Evolutionary conservation across 2,329 filamentous ascomycete species (phyloP).

Genomic region (Scytalidium sp.): DNA sequence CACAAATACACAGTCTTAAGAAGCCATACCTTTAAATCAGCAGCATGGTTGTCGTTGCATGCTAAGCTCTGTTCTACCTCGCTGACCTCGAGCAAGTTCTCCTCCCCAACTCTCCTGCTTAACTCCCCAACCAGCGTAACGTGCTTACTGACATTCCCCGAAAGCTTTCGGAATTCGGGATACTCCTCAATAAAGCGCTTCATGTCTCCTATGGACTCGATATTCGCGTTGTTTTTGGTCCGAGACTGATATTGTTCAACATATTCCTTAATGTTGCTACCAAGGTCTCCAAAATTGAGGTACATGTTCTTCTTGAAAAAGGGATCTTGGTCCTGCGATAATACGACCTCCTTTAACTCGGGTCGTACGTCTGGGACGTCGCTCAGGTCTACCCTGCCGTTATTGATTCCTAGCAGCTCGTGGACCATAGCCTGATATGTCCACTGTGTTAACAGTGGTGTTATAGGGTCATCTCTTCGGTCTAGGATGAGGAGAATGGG

Average conservation of each 20-base stretch:
- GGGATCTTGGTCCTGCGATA: conserved; percentile 95
- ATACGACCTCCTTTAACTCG: conserved; percentile 88
- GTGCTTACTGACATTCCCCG: conserved; percentile 97
- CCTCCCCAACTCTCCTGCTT: conserved; percentile 79
- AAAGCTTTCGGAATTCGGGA: conserved; percentile 94
- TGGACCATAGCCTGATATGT: conserved; percentile 99
- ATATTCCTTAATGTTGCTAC: conserved; percentile 96
- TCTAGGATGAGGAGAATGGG: conserved; percentile 90
- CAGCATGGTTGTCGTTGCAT: conserved; percentile 91
- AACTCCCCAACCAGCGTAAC: conserved; percentile 94
- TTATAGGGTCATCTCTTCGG: conserved; percentile 90
- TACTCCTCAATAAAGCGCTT: conserved; percentile 99
- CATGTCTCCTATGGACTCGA: conserved; percentile 98
- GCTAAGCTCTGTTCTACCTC: conserved; percentile 96
- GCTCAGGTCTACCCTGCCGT: conserved; percentile 88
- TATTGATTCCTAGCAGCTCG: conserved; percentile 88
- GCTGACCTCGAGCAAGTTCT: conserved; percentile 90
- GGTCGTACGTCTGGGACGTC: conserved; percentile 80
- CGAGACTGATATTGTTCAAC: conserved; percentile 98
- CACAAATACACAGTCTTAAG: not conserved
- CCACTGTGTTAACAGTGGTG: conserved; percentile 93
- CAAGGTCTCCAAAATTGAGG: conserved; percentile 92
- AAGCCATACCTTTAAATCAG: conserved; percentile 77
- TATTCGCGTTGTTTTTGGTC: conserved; percentile 93
- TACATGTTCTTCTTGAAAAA: conserved; percentile 99